These are phyloP conservation scores for Piloderma croceum DNA, from an alignment of 768 basidiomycete genomes.

Conservation along the genomic window DNA sequence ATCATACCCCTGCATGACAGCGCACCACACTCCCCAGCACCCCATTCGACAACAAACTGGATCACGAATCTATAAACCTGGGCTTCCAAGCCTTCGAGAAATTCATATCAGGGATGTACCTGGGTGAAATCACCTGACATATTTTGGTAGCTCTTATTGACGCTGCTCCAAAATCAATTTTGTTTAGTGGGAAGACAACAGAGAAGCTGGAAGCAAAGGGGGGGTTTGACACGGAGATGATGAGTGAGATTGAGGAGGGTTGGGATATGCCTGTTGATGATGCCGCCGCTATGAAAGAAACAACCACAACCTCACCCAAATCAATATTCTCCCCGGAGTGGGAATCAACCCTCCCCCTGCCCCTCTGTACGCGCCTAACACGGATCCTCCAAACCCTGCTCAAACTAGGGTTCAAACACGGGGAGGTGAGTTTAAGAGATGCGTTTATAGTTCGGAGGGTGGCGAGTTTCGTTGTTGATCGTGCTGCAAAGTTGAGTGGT, in stretches of 20 bases:
- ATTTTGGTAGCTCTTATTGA: slow-evolving; percentile 79
- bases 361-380: no score
- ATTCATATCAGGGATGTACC: slow-evolving; percentile 98
- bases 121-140: slow-evolving; percentile 89
- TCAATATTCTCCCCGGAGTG: slow-evolving; percentile 21
- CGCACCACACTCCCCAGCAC: slow-evolving; percentile 82
- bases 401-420: slow-evolving; percentile 52
- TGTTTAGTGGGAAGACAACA: slow-evolving; percentile 81
- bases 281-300: no score
- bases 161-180: slow-evolving; percentile 58
- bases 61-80: slow-evolving; percentile 93
- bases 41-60: slow-evolving; percentile 85
- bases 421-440: slow-evolving; percentile 52
- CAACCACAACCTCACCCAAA: no score
- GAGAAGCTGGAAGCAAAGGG: slow-evolving; percentile 78
- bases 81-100: slow-evolving; percentile 93
- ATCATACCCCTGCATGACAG: slow-evolving; percentile 32
- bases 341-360: no score
- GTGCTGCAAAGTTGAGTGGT: slow-evolving; percentile 81
- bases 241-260: slow-evolving; percentile 79
- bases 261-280: no score
- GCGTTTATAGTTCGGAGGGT: slow-evolving; percentile 83
- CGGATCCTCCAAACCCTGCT: no score
- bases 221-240: slow-evolving; percentile 90
- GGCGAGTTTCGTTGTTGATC: slow-evolving; percentile 66